A percentile compares a stretch with the other conserved stretches of the same genome.
Evolutionary conservation across 2,329 filamentous ascomycete species (phyloP).

Genomic region (Podosphaera aphanis): DNA sequence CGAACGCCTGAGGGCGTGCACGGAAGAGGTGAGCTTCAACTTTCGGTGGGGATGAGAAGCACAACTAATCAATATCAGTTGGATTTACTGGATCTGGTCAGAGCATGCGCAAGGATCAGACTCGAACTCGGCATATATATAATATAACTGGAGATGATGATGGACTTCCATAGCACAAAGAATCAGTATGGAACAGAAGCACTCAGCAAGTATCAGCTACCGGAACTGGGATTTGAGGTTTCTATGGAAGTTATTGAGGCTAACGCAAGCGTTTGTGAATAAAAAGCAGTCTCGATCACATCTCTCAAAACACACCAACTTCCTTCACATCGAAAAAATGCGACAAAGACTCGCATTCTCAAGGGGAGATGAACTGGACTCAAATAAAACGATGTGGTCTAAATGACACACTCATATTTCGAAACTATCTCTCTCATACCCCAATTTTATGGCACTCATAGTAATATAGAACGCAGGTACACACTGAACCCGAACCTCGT

Average conservation of each 20-base stretch:
- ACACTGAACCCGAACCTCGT: not conserved
- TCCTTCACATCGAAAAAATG: not conserved
- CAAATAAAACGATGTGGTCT: not conserved
- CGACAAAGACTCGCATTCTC: not conserved
- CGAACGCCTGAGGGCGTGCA: constrained; percentile 69
- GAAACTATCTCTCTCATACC: not conserved
- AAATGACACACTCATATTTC: not conserved
- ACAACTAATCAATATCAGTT: constrained; percentile 30
- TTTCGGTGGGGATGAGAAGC: not conserved
- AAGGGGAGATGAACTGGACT: not conserved
- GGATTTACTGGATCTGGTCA: constrained; percentile 92
- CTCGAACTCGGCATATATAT: constrained; percentile 65
- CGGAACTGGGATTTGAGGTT: constrained; percentile 10
- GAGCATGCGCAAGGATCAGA: constrained; percentile 79
- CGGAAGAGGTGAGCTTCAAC: constrained; percentile 43
- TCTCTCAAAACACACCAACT: not conserved
- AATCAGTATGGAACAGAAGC: constrained; percentile 3
- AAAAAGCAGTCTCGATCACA: not conserved
- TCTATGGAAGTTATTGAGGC: constrained; percentile 17
- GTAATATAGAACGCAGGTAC: not conserved
- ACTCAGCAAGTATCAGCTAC: constrained; percentile 15
- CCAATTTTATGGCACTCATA: not conserved
- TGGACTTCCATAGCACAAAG: constrained; percentile 5
- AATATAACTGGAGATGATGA: constrained; percentile 54
- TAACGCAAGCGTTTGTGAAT: constrained; percentile 17